Percentiles rank a stretch among this genome's conserved stretches.
Evolutionary conservation across 2,329 filamentous ascomycete genomes (phyloP).

Genomic region (Curvularia spicifera): DNA sequence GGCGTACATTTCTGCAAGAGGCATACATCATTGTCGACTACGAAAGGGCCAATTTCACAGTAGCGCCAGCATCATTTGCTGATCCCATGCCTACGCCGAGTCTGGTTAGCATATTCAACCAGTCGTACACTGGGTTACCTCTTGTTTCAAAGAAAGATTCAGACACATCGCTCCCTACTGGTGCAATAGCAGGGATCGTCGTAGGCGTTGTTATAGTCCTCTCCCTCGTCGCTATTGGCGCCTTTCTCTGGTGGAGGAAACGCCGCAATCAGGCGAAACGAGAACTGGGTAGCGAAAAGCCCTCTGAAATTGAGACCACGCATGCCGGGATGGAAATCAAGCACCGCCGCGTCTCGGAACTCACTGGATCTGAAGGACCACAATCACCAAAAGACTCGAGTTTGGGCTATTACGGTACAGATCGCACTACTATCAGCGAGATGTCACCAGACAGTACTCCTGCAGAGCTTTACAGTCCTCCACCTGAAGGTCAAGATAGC

Average conservation of each 20-base stretch:
- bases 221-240: constrained; percentile 28
- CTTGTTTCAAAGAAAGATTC: neutral
- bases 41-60: constrained; percentile 43
- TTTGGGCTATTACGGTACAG: constrained; percentile 34
- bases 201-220: constrained; percentile 42
- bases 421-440: constrained; percentile 43
- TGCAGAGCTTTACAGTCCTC: constrained; percentile 44
- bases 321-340: constrained; percentile 33
- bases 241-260: constrained; percentile 40
- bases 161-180: constrained; percentile 28
- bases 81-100: constrained; percentile 29
- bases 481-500: constrained; percentile 21
- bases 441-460: constrained; percentile 43
- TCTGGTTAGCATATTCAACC: constrained; percentile 36
- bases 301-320: constrained; percentile 25
- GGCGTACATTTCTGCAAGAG: constrained; percentile 48
- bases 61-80: constrained; percentile 35
- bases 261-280: constrained; percentile 22
- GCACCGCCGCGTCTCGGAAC: constrained; percentile 42
- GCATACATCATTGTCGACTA: constrained; percentile 49
- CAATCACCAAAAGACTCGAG: constrained; percentile 35
- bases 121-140: constrained; percentile 20
- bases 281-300: neutral
- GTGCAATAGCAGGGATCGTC: constrained; percentile 45
- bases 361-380: constrained; percentile 40